These are phyloP conservation scores for Eudorina sp. DNA, from an alignment of 139 green algal species.

Conservation along the genomic window DNA sequence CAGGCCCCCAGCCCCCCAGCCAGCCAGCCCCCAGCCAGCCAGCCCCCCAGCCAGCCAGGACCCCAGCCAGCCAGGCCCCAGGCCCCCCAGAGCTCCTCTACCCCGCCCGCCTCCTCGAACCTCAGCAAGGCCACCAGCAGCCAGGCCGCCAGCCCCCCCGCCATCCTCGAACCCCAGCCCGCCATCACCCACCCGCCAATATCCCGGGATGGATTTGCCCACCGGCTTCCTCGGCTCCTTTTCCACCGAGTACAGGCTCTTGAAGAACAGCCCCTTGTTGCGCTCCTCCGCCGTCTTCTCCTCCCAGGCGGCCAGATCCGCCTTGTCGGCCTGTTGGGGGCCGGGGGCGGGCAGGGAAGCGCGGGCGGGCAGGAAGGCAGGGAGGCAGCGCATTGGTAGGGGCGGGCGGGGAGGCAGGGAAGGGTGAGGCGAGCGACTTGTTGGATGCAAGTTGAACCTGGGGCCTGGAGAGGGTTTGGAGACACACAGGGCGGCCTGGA, in stretches of 20 bases:
- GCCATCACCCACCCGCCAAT: not conserved
- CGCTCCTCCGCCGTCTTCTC: slow-evolving; percentile 38
- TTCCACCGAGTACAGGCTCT: slow-evolving; percentile 46
- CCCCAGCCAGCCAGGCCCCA: too few species aligned
- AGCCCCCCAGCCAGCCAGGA: too few species aligned
- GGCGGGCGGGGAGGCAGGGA: not conserved
- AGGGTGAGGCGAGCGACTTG: too few species aligned
- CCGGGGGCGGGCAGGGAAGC: not conserved
- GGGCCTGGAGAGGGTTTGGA: too few species aligned
- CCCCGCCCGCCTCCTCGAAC: too few species aligned
- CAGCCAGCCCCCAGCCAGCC: too few species aligned
- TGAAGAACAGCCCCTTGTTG: slow-evolving; percentile 60
- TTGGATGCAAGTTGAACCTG: too few species aligned
- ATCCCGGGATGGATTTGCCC: not conserved
- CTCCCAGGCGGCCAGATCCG: slow-evolving; percentile 46
- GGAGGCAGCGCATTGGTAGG: too few species aligned
- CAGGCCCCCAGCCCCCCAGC: too few species aligned
- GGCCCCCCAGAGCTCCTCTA: too few species aligned
- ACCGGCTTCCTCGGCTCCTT: slow-evolving; percentile 18
- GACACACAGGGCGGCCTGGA: too few species aligned
- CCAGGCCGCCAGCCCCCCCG: not conserved
- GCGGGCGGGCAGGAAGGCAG: too few species aligned
- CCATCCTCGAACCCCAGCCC: not conserved
- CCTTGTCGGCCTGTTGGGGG: slow-evolving; percentile 51
- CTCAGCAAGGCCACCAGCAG: not conserved